phyloP scores from a whole-genome alignment of 805 yeast species.

The Candida coleopterorum region DNA sequence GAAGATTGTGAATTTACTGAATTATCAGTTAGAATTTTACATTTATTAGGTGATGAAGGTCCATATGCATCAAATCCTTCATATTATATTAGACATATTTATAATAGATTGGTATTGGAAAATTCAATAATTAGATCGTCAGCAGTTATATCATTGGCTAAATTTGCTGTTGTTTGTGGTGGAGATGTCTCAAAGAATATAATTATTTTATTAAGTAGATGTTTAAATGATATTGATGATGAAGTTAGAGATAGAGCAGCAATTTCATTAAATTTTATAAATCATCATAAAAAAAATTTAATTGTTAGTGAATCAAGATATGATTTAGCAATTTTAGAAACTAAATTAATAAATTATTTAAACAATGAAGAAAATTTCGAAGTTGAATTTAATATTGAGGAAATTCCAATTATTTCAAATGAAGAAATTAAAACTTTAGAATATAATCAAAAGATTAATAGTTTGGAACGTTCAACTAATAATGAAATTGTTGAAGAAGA shows the following conservation, averaged over 20 bases:
- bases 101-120: slow-evolving; percentile 93
- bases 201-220: slow-evolving; percentile 70
- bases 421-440: slow-evolving; percentile 67
- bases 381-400: slow-evolving; percentile 64
- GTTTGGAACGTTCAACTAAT: slow-evolving; percentile 25
- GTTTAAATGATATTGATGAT: slow-evolving; percentile 85
- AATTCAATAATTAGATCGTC: slow-evolving; percentile 94
- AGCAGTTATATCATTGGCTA: slow-evolving; percentile 88
- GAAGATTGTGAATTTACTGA: slow-evolving; percentile 98
- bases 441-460: slow-evolving; percentile 47
- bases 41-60: slow-evolving; percentile 90
- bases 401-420: slow-evolving; percentile 60
- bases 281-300: slow-evolving; percentile 33
- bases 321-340: slow-evolving; percentile 75
- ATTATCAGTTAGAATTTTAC: slow-evolving; percentile 87
- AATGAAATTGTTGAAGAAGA: slow-evolving; percentile 12
- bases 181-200: slow-evolving; percentile 63
- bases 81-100: slow-evolving; percentile 88
- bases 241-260: slow-evolving; percentile 98
- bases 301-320: slow-evolving; percentile 65
- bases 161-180: slow-evolving; percentile 80
- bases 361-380: slow-evolving; percentile 45
- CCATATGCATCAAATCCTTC: slow-evolving; percentile 84
- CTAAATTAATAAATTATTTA: slow-evolving; percentile 68
- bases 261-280: slow-evolving; percentile 66